phyloP scores from a whole-genome alignment of 305 asterid genomes.

The Solanum aculeatissimum region DNA sequence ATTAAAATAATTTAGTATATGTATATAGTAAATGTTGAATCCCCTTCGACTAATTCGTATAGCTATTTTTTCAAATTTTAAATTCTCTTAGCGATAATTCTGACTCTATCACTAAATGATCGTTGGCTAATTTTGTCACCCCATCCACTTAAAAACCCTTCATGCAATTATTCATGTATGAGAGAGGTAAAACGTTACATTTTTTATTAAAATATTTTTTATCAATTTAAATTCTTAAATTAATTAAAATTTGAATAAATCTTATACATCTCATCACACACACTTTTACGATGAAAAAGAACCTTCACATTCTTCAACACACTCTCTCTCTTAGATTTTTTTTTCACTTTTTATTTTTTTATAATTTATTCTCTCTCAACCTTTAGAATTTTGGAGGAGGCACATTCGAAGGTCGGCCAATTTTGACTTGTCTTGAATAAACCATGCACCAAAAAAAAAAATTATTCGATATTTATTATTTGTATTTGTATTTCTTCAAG shows the following conservation, averaged over 20 bases:
- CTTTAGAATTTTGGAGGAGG: background rate
- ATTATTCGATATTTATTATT: fast-evolving
- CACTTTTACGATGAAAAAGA: background rate
- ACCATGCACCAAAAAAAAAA: background rate
- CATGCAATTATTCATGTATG: background rate
- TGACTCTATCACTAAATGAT: too few relatives aligned
- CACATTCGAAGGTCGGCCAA: background rate
- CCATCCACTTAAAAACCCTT: too few relatives aligned
- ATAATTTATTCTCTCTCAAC: background rate
- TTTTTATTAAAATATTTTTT: background rate
- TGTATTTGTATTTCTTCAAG: too few relatives aligned
- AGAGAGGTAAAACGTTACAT: background rate
- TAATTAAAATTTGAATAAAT: background rate
- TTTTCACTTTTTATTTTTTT: background rate
- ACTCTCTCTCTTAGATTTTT: background rate
- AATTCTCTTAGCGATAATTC: too few relatives aligned
- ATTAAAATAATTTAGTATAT: too few relatives aligned
- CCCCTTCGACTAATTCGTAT: too few relatives aligned
- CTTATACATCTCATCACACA: background rate
- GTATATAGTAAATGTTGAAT: too few relatives aligned
- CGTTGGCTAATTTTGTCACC: too few relatives aligned
- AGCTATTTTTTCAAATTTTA: too few relatives aligned
- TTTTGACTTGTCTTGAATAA: background rate
- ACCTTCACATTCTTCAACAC: background rate
- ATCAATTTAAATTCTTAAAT: background rate